Base-by-base conservation (phyloP, 2,329 filamentous ascomycete genomes). In the Hypoxylon sp. region DNA sequence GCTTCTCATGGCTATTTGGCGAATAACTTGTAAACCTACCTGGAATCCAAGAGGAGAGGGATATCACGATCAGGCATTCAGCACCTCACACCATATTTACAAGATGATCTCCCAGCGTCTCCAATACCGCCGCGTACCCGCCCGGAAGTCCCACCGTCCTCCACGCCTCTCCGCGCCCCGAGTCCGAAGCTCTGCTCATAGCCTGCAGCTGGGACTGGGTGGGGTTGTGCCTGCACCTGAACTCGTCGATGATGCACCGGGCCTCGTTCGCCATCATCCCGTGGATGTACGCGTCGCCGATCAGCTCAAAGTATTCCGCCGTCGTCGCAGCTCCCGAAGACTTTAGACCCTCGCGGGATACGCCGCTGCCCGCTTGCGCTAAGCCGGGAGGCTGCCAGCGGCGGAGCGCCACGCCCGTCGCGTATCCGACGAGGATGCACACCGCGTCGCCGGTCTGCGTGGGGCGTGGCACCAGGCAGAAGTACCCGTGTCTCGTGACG, bases 211-310 rank as follows among this genome's bases (percentile, higher is more conserved):
- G 24, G 3, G 56, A 23, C 11, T 50, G 42, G 9, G 61, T 68
- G 9, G 65, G 58, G 23, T 64, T 48, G 18, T 58, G 46, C 38
- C 49, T 60, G 41, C 61, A 67, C 8, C 56, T 41, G 41, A 68
- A 67, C 37, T 66, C 65, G 11, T 65, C 64, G 7, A 18, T 68
- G 24, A 69, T 67, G 37, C 64, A 67, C 1, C 61, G 58, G 10
- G 64, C 64, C 24, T 69, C 64, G 18, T 68, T 67, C 23, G 48
- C 43, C 64, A 65, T 69, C 62, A 67, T 67, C 9, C 67, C 67
- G 29, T 67, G 65, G 10, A 67, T 55, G 24, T 67, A 69, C 0
- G 62, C 58, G 15, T 69, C 67, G 2, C 67, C 67, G 8, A 69
- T 53, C 0, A 69, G 52, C 46, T 69, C 67, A 23, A 60, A 62